Evolutionary conservation across 768 basidiomycete species (phyloP).

Genomic region (Lentinula sp.): DNA sequence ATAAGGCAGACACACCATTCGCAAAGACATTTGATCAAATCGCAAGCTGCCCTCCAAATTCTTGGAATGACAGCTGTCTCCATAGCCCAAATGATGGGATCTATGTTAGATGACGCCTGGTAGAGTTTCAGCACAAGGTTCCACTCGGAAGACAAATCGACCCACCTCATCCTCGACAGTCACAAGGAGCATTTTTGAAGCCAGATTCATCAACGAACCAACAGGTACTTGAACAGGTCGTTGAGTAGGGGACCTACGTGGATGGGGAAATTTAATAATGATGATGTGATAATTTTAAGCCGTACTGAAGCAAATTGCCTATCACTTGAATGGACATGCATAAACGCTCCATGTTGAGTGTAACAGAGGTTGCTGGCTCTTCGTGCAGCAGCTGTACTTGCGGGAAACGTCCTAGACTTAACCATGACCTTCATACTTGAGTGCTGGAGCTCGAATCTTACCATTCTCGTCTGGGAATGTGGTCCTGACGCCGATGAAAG

Average conservation of each 20-base stretch:
- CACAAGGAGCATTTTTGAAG: slow-evolving; percentile 42
- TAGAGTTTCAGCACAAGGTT: not conserved
- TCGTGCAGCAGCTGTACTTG: slow-evolving; percentile 12
- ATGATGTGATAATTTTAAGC: not conserved
- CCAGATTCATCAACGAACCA: slow-evolving; percentile 53
- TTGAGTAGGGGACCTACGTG: slow-evolving; percentile 40
- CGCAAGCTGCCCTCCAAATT: slow-evolving; percentile 49
- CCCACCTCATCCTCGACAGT: slow-evolving; percentile 40
- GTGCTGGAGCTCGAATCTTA: slow-evolving; percentile 4
- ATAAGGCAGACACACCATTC: slow-evolving; percentile 31
- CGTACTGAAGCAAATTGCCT: slow-evolving; percentile 49
- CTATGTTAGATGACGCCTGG: slow-evolving; percentile 44
- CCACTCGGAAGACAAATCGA: not conserved
- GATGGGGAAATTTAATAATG: slow-evolving; percentile 6
- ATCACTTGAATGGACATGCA: slow-evolving; percentile 47
- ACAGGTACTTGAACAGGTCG: slow-evolving; percentile 68
- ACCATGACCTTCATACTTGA: not conserved
- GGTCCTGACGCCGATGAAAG: slow-evolving; percentile 51
- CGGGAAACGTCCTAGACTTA: not conserved
- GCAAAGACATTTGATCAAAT: slow-evolving; percentile 41
- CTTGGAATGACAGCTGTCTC: slow-evolving; percentile 47
- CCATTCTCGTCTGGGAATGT: slow-evolving; percentile 50
- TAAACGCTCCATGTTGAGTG: slow-evolving; percentile 58
- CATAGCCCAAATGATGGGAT: slow-evolving; percentile 44
- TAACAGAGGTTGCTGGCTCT: slow-evolving; percentile 44